Evolutionary conservation across 352 stramenopile species (phyloP).

Genomic region (Phytophthora megakarya): DNA sequence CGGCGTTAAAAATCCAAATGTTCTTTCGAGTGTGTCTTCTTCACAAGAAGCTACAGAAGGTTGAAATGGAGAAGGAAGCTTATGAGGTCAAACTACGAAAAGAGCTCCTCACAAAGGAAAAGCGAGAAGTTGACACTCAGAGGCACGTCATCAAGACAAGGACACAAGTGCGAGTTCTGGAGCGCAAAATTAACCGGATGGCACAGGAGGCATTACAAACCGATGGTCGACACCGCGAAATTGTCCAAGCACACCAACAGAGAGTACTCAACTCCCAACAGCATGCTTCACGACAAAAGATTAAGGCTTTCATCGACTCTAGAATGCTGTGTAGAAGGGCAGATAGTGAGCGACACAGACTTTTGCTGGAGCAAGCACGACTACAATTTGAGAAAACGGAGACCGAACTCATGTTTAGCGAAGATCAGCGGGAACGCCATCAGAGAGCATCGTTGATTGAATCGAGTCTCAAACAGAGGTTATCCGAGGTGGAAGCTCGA

Average conservation of each 20-base stretch:
- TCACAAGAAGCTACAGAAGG: slow-evolving; percentile 31
- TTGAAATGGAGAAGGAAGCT: slow-evolving; percentile 26
- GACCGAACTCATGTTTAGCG: slow-evolving; percentile 38
- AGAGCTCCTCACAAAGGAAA: slow-evolving; percentile 26
- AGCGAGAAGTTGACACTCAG: slow-evolving; percentile 19
- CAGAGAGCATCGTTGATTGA: slow-evolving; percentile 13
- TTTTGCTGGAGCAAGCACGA: slow-evolving; percentile 18
- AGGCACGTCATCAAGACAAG: slow-evolving; percentile 29
- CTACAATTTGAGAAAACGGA: slow-evolving; percentile 45
- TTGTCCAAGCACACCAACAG: slow-evolving; percentile 22
- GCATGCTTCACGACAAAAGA: slow-evolving; percentile 31
- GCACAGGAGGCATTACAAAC: slow-evolving; percentile 16
- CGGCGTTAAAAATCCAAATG: slow-evolving; percentile 43
- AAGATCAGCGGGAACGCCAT: slow-evolving; percentile 41
- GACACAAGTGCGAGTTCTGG: slow-evolving; percentile 42
- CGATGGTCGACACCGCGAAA: slow-evolving; percentile 13
- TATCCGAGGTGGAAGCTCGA: slow-evolving; percentile 32
- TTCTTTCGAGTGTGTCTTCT: slow-evolving; percentile 43
- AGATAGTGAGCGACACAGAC: slow-evolving; percentile 11
- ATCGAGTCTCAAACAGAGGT: slow-evolving; percentile 18
- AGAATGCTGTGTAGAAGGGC: slow-evolving; percentile 19
- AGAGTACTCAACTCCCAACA: slow-evolving; percentile 22
- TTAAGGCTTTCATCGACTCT: slow-evolving; percentile 46
- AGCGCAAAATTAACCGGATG: slow-evolving; percentile 36
- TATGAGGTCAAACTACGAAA: slow-evolving; percentile 21